Conservation (phyloP, 2,329 filamentous ascomycete species). For the Esteya vermicola region DNA sequence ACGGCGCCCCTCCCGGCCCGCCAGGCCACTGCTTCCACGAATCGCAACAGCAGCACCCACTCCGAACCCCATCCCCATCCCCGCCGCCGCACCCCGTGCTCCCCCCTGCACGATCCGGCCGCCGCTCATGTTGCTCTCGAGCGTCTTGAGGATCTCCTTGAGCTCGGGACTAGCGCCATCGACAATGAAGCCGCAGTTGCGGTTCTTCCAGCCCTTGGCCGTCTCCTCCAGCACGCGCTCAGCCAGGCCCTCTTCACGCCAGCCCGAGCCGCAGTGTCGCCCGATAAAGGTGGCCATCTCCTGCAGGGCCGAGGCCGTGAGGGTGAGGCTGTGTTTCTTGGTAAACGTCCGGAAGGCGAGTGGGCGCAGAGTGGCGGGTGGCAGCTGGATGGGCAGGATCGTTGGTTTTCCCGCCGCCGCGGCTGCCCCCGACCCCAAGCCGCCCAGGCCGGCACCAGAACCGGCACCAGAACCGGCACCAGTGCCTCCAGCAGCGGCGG, state of each 20-base stretch:
- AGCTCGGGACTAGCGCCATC: slow-evolving; percentile 66
- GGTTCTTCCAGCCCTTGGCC: slow-evolving; percentile 81
- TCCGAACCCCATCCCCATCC: no score
- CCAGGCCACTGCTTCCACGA: background rate
- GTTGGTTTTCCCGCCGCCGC: slow-evolving; percentile 47
- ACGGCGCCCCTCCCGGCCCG: no score
- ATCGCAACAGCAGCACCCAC: no score
- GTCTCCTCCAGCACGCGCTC: slow-evolving; percentile 88
- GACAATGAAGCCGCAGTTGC: slow-evolving; percentile 79
- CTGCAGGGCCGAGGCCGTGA: slow-evolving; percentile 76
- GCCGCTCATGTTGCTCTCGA: slow-evolving; percentile 84
- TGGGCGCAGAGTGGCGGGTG: slow-evolving; percentile 72
- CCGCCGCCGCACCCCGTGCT: no score
- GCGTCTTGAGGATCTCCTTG: slow-evolving; percentile 65
- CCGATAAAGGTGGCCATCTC: slow-evolving; percentile 82
- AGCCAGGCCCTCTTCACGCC: slow-evolving; percentile 87
- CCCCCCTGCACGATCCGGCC: slow-evolving; percentile 46
- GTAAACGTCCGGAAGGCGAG: slow-evolving; percentile 92
- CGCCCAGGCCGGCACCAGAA: no score
- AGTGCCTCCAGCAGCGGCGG: no score
- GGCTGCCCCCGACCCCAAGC: no score
- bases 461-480: no score
- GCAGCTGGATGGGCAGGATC: slow-evolving; percentile 79
- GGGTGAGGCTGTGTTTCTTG: slow-evolving; percentile 89
- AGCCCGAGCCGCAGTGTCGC: slow-evolving; percentile 85